phyloP scores from a whole-genome alignment of 257 asterid genomes.

The Nicotiana attenuata region DNA sequence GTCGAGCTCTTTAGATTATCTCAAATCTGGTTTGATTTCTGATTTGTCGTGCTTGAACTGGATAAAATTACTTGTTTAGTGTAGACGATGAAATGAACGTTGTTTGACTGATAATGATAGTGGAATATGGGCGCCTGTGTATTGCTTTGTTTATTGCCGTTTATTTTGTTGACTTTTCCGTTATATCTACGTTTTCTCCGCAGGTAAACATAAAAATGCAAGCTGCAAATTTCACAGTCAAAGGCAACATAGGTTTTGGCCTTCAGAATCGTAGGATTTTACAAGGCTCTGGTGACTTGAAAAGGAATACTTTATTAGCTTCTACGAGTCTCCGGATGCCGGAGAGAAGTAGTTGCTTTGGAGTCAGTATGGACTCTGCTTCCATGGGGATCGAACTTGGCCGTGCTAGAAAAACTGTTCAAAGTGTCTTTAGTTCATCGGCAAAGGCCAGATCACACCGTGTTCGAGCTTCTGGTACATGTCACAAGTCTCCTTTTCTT shows the following conservation, averaged over 20 bases:
- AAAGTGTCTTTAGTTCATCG: slow-evolving; percentile 34
- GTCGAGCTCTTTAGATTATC: neutral
- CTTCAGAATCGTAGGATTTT: slow-evolving; percentile 31
- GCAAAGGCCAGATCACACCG: slow-evolving; percentile 46
- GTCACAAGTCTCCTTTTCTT: neutral
- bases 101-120: neutral
- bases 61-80: neutral
- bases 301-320: slow-evolving; percentile 7
- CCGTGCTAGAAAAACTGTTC: slow-evolving; percentile 25
- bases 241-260: slow-evolving; percentile 31
- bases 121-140: neutral
- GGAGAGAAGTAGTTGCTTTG: slow-evolving; percentile 39
- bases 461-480: slow-evolving; percentile 60
- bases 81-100: neutral
- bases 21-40: neutral
- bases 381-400: slow-evolving; percentile 42
- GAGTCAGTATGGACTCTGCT: slow-evolving; percentile 32
- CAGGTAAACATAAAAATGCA: slow-evolving; percentile 47
- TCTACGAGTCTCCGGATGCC: slow-evolving; percentile 26
- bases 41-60: neutral
- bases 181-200: slow-evolving; percentile 17
- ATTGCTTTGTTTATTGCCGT: neutral
- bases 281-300: slow-evolving; percentile 18
- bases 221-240: slow-evolving; percentile 41
- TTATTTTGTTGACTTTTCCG: slow-evolving; percentile 31